Evolutionary conservation across 2,329 filamentous ascomycete species (phyloP).

Genomic region (Fusarium newnesense): DNA sequence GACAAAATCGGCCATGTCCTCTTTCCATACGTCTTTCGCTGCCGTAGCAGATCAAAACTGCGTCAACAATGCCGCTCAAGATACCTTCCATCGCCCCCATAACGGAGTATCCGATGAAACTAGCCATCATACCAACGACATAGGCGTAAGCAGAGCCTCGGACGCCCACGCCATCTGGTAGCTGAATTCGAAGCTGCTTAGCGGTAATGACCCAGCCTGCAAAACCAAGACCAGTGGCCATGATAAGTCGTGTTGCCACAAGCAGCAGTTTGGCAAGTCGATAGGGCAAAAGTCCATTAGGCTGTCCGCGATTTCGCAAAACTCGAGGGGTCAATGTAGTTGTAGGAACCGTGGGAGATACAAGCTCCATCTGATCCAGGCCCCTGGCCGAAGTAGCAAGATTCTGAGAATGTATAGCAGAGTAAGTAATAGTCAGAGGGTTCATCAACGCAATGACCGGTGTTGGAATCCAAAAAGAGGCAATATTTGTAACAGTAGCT

Average conservation of each 20-base stretch:
- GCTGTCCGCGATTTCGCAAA: conserved; percentile 56
- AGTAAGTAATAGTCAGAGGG: conserved; percentile 90
- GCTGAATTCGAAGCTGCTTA: conserved; percentile 74
- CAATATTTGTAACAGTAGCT: conserved; percentile 74
- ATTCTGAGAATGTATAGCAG: conserved; percentile 90
- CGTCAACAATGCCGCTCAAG: conserved; percentile 86
- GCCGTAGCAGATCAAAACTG: conserved; percentile 91
- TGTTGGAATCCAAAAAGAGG: conserved; percentile 84
- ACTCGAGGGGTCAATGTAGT: conserved; percentile 73
- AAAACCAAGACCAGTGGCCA: conserved; percentile 89
- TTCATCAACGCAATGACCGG: conserved; percentile 89
- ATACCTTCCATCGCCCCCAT: conserved; percentile 92
- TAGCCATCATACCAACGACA: conserved; percentile 89
- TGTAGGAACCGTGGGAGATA: conserved; percentile 77
- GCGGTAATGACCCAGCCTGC: conserved; percentile 97
- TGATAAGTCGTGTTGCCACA: conserved; percentile 89
- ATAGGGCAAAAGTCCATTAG: conserved; percentile 79
- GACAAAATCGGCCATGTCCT: conserved; percentile 81
- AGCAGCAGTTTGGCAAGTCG: conserved; percentile 90
- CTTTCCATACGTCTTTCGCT: conserved; percentile 80
- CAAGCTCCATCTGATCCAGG: conserved; percentile 83
- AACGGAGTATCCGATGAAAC: conserved; percentile 94
- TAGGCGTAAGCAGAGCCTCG: conserved; percentile 94
- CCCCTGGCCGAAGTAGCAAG: conserved; percentile 81
- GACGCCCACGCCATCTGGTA: conserved; percentile 63